phyloP scores from a whole-genome alignment of 75 land plant species.

The Chamaecyparis obtusa region DNA sequence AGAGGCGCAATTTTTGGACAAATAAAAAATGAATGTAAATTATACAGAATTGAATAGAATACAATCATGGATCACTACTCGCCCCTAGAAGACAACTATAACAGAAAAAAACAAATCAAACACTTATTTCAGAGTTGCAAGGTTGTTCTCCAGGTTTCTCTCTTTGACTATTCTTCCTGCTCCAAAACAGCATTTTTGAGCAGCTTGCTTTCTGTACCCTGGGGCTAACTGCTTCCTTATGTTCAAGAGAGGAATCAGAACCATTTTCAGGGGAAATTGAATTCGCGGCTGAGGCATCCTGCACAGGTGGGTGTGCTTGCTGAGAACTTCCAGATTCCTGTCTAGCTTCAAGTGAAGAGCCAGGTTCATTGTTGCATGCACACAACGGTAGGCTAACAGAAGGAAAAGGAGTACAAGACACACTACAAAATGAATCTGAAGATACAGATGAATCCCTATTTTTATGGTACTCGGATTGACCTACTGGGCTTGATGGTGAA shows the following conservation, averaged over 20 bases:
- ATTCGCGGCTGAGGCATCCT: slow-evolving; percentile 16
- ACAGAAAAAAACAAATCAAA: slow-evolving; percentile 20
- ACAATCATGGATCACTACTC: background rate
- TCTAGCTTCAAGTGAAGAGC: slow-evolving; percentile 38
- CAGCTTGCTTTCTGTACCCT: slow-evolving; percentile 49
- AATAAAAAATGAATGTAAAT: slow-evolving; percentile 2
- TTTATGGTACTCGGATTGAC: slow-evolving; percentile 35
- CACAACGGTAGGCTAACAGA: slow-evolving; percentile 58
- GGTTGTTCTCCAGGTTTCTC: slow-evolving; percentile 74
- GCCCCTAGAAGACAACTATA: slow-evolving; percentile 1
- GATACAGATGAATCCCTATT: slow-evolving; percentile 65
- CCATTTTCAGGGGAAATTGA: slow-evolving; percentile 9
- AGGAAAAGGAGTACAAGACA: slow-evolving; percentile 75
- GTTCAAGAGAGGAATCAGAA: slow-evolving; percentile 21
- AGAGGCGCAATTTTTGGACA: background rate
- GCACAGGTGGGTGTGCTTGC: slow-evolving; percentile 24
- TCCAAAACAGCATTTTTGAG: slow-evolving; percentile 56
- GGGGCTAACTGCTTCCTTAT: slow-evolving; percentile 43
- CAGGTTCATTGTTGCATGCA: slow-evolving; percentile 49
- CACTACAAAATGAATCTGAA: slow-evolving; percentile 55
- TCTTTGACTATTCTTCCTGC: slow-evolving; percentile 64
- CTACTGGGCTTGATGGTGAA: slow-evolving; percentile 10
- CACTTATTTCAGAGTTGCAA: slow-evolving; percentile 70
- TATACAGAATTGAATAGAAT: slow-evolving; percentile 6
- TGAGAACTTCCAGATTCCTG: slow-evolving; percentile 26